phyloP scores from a whole-genome alignment of 805 yeast species.

The Clavispora phyllophila region DNA sequence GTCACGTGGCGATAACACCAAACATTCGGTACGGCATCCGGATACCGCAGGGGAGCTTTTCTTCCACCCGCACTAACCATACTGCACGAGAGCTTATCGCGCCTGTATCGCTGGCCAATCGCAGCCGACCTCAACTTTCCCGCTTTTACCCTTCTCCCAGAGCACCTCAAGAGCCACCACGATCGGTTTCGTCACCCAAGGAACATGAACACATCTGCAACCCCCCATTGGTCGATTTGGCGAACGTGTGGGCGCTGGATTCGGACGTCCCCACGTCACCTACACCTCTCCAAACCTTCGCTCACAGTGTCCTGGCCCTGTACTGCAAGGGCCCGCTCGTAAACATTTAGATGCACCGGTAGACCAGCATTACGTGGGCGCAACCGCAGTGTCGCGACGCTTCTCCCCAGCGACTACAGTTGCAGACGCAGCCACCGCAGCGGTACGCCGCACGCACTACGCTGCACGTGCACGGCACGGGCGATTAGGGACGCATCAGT shows the following conservation, averaged over 20 bases:
- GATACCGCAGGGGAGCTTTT: constrained; percentile 4
- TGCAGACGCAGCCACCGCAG: too few relatives aligned
- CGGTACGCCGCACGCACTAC: too few relatives aligned
- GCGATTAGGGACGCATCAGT: neutral
- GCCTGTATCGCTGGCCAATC: neutral
- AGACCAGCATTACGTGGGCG: too few relatives aligned
- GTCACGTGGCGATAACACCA: neutral
- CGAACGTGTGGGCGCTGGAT: too few relatives aligned
- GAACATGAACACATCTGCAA: neutral
- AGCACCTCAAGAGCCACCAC: neutral
- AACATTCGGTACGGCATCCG: neutral
- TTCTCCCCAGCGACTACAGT: too few relatives aligned
- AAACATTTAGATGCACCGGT: too few relatives aligned
- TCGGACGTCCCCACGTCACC: too few relatives aligned
- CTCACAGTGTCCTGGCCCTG: too few relatives aligned
- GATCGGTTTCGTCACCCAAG: neutral
- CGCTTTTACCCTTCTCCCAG: neutral
- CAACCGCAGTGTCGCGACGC: too few relatives aligned
- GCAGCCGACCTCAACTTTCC: neutral
- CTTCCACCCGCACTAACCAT: neutral
- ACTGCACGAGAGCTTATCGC: neutral
- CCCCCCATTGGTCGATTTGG: neutral
- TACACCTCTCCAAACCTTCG: too few relatives aligned
- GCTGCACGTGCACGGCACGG: neutral
- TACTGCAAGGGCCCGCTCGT: too few relatives aligned